These are phyloP conservation scores for Saccharomycopsis sp. DNA, from an alignment of 805 yeast species.

Conservation along the genomic window DNA sequence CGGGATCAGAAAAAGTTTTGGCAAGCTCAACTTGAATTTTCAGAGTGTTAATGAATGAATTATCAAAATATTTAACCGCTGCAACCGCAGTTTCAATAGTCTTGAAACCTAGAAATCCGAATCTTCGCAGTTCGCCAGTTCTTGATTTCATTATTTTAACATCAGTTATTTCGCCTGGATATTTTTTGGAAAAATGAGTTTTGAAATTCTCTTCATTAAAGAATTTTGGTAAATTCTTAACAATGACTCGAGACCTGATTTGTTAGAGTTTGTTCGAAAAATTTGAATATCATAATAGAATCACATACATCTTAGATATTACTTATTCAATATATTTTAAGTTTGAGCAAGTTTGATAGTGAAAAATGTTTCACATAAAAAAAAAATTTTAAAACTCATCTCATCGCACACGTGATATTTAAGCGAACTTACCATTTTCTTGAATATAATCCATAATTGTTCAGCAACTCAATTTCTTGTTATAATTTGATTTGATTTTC, in stretches of 20 bases:
- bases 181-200: slow-evolving; percentile 35
- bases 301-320: no score
- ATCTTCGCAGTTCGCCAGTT: slow-evolving; percentile 81
- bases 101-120: slow-evolving; percentile 86
- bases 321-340: no score
- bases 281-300: no score
- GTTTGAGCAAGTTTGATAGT: no score
- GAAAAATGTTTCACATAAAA: no score
- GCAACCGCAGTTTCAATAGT: slow-evolving; percentile 61
- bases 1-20: slow-evolving; percentile 75
- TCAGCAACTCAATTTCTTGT: no score
- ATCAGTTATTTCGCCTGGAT: slow-evolving; percentile 63
- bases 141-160: slow-evolving; percentile 73
- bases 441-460: no score
- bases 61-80: slow-evolving; percentile 68
- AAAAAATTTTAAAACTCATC: no score
- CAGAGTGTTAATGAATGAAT: slow-evolving; percentile 75
- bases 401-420: no score
- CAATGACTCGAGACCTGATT: slow-evolving; percentile 57
- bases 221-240: slow-evolving; percentile 63
- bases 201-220: slow-evolving; percentile 52
- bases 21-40: slow-evolving; percentile 73
- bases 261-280: no score
- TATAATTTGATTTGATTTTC: no score
- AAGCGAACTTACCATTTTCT: no score